Conservation (phyloP, 176 grass and related monocot species). For the Cymbopogon citratus region DNA sequence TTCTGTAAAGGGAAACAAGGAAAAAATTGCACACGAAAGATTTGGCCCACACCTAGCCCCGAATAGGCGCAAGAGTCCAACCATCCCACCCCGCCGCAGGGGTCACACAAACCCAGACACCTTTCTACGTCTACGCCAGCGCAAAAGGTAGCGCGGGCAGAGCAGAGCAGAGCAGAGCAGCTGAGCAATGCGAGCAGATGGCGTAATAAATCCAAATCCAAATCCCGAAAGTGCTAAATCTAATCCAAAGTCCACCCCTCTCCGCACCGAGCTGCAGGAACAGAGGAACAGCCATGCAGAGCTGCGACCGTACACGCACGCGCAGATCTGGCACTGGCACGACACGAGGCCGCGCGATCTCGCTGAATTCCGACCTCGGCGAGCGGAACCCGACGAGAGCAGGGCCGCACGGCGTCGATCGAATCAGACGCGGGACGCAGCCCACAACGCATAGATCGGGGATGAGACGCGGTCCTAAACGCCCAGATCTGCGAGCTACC, state of each 20-base stretch:
- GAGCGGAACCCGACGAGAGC: not conserved
- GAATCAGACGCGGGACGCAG: not conserved
- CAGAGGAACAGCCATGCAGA: not conserved
- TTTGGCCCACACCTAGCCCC: slow-evolving; percentile 11
- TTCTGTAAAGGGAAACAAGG: slow-evolving; percentile 26
- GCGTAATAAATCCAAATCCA: not conserved
- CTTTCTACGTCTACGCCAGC: slow-evolving; percentile 31
- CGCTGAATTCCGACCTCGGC: not conserved
- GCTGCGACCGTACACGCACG: not conserved
- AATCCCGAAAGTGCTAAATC: not conserved
- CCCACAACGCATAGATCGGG: not conserved
- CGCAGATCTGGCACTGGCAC: slow-evolving; percentile 26
- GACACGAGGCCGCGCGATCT: not conserved
- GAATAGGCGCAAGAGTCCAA: slow-evolving; percentile 9
- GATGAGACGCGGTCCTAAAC: not conserved
- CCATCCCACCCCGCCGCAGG: not conserved
- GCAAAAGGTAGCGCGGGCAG: not conserved
- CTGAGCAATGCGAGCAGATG: not conserved
- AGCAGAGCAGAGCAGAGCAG: not conserved
- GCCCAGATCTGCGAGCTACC: slow-evolving; percentile 15
- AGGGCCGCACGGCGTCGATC: not conserved
- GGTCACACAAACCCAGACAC: slow-evolving; percentile 11
- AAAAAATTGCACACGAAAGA: slow-evolving; percentile 7
- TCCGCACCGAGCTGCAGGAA: not conserved
- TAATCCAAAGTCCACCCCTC: not conserved